Evolutionary conservation across 495 filamentous ascomycete species (phyloP).

Genomic region (Talaromyces wortmannii): DNA sequence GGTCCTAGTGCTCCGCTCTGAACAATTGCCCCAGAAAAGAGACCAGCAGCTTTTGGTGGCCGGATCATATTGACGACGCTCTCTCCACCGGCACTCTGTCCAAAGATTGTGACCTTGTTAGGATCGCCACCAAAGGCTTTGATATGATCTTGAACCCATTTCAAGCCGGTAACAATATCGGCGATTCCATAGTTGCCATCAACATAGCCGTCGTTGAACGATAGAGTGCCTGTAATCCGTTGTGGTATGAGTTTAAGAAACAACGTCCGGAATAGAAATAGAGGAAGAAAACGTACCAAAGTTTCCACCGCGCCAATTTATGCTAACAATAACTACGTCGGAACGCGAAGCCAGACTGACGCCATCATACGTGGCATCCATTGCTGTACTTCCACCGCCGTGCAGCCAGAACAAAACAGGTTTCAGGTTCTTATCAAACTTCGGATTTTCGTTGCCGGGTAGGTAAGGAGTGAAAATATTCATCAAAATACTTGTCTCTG

Average conservation of each 20-base stretch:
- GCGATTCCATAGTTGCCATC: conserved; percentile 30
- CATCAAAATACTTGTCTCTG: conserved; percentile 36
- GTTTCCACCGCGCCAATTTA: conserved; percentile 37
- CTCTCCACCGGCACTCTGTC: conserved; percentile 49
- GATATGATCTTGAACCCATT: conserved; percentile 48
- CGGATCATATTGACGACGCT: conserved; percentile 46
- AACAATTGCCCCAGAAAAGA: conserved; percentile 23
- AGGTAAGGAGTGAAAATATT: conserved; percentile 18
- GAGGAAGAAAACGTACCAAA: conserved; percentile 25
- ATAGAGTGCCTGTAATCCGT: no score
- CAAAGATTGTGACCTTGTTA: conserved; percentile 41
- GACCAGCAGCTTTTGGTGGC: conserved; percentile 17
- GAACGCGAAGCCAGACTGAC: conserved; percentile 35
- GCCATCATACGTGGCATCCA: conserved; percentile 30
- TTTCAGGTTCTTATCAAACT: conserved; percentile 19
- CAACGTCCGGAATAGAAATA: no score
- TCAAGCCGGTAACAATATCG: conserved; percentile 32
- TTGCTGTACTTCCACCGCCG: conserved; percentile 35
- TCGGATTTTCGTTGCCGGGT: background rate
- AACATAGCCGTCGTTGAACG: conserved; percentile 16
- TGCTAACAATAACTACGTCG: conserved; percentile 41
- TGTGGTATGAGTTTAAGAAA: no score
- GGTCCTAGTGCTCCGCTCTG: conserved; percentile 6
- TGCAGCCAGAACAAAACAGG: conserved; percentile 43
- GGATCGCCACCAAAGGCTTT: conserved; percentile 44